Evolutionary conservation across 768 basidiomycete genomes (phyloP), one percentile per base, ranked within the genome.

Genomic region (Lactarius hengduanensis): DNA sequence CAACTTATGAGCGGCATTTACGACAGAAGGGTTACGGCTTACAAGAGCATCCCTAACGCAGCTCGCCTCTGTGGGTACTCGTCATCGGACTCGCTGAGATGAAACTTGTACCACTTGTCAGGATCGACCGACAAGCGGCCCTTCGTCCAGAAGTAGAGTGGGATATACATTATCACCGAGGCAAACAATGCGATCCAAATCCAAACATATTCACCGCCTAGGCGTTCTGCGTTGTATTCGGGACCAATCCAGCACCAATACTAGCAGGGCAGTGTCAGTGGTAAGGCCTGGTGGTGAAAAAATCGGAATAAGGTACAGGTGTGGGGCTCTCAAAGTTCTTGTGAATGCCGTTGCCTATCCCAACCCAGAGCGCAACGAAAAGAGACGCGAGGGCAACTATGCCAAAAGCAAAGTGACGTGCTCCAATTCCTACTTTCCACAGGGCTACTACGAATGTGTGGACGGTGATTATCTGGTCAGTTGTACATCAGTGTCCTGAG

Each of bases 161-260:
- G 74, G 61, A 77, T 68, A 64, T 81, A 82, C 1, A 75, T 63
- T 3, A 77, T 20, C 26, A 74, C 61, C 7, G 79, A 80, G 53
- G 77, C 64, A 36, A 71, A 68, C 8, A 81, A 72, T 6, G 80
- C 75, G 41, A 79, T 54, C 82, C 82, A 81, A 47, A 82, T 73
- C 82, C 82, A 82, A 20, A 80, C 32, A 61, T 82, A 82, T 70
- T 81, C 80, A 1, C 78, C 80, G 56, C 66, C 76, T 18, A 81
- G 73, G n/a, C 77, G 74, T 65, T 77, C 74, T 2, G 66, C 66
- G 1, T 71, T 32, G 69, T 73, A 78, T 11, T 72, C 45, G 6
- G 72, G 54, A 41, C 76, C 73, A 61, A 83, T 77, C 80, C 80
- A 81, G 68, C 81, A 83, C 81, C 81, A 80, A 63, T 77, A 78